phyloP scores from a whole-genome alignment of 2,329 filamentous ascomycete species.

The Pyricularia grisea region DNA sequence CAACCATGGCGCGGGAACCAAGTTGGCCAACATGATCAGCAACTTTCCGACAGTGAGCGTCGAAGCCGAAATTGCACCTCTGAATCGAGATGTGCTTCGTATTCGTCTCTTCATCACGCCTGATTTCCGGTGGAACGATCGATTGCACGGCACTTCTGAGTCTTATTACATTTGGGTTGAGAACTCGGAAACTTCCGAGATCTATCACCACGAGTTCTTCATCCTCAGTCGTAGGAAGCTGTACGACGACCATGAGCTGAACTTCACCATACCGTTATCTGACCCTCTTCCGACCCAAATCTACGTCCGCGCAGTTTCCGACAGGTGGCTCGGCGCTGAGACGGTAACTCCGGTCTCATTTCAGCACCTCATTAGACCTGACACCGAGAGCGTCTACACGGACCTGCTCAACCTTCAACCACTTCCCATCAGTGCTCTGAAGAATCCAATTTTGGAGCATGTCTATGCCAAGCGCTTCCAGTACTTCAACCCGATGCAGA shows the following conservation, averaged over 20 bases:
- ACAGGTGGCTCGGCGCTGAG: constrained; percentile 93
- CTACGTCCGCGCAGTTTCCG: constrained; percentile 88
- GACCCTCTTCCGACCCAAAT: constrained; percentile 93
- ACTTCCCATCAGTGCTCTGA: constrained; percentile 74
- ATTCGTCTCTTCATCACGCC: constrained; percentile 79
- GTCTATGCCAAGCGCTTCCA: constrained; percentile 84
- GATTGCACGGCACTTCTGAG: constrained; percentile 86
- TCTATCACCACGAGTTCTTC: constrained; percentile 96
- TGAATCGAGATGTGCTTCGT: constrained; percentile 91
- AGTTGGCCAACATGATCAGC: constrained; percentile 70
- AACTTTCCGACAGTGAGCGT: constrained; percentile 89
- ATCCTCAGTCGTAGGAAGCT: constrained; percentile 85
- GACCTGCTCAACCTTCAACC: constrained; percentile 89
- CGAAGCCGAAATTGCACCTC: constrained; percentile 87
- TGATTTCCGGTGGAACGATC: constrained; percentile 91
- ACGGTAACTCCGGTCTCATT: constrained; percentile 94
- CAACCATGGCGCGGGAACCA: constrained; percentile 78
- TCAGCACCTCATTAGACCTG: constrained; percentile 92
- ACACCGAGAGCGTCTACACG: constrained; percentile 95
- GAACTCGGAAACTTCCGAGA: constrained; percentile 94
- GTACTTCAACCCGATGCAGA: constrained; percentile 99
- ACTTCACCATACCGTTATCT: constrained; percentile 91
- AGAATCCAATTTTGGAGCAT: constrained; percentile 79
- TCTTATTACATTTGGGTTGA: constrained; percentile 99
- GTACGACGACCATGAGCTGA: constrained; percentile 92